These are phyloP conservation scores for Cercospora canescens DNA, from an alignment of 2,329 filamentous ascomycete species.

Conservation along the genomic window DNA sequence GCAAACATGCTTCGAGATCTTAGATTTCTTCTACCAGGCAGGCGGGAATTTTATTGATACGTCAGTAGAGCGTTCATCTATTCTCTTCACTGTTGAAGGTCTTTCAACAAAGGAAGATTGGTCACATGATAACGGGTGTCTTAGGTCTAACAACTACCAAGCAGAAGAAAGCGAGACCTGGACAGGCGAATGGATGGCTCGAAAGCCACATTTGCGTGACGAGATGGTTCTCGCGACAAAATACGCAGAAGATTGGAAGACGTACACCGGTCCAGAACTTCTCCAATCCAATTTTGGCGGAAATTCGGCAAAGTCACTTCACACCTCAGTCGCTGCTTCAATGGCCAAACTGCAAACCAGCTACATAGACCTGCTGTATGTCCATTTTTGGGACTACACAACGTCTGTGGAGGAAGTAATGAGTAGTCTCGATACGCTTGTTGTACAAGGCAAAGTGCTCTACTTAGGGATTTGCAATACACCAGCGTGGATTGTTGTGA, in stretches of 20 bases:
- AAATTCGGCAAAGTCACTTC: slow-evolving; percentile 63
- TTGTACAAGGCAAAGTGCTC: slow-evolving; percentile 43
- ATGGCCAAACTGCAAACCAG: slow-evolving; percentile 61
- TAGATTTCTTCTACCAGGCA: slow-evolving; percentile 36
- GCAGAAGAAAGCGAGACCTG: slow-evolving; percentile 44
- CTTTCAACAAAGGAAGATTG: no score
- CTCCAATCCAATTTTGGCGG: slow-evolving; percentile 63
- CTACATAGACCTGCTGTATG: slow-evolving; percentile 62
- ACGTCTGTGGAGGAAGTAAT: no score
- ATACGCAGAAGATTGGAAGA: slow-evolving; percentile 41
- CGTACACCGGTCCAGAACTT: slow-evolving; percentile 62
- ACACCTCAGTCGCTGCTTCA: slow-evolving; percentile 46
- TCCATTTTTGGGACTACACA: slow-evolving; percentile 45
- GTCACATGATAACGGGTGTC: no score
- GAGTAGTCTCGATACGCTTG: slow-evolving; percentile 44
- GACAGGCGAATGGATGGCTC: slow-evolving; percentile 48
- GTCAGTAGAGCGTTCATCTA: no score
- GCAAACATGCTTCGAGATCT: slow-evolving; percentile 35
- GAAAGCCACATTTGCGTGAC: slow-evolving; percentile 35
- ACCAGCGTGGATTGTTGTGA: slow-evolving; percentile 45
- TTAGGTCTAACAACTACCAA: no score
- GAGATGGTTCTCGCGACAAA: slow-evolving; percentile 46
- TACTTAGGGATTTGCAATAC: slow-evolving; percentile 49
- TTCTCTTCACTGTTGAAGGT: no score
- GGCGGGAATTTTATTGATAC: slow-evolving; percentile 38